These are phyloP conservation scores for Colletotrichum camelliae DNA, from an alignment of 2,329 filamentous ascomycete genomes.

Conservation along the genomic window DNA sequence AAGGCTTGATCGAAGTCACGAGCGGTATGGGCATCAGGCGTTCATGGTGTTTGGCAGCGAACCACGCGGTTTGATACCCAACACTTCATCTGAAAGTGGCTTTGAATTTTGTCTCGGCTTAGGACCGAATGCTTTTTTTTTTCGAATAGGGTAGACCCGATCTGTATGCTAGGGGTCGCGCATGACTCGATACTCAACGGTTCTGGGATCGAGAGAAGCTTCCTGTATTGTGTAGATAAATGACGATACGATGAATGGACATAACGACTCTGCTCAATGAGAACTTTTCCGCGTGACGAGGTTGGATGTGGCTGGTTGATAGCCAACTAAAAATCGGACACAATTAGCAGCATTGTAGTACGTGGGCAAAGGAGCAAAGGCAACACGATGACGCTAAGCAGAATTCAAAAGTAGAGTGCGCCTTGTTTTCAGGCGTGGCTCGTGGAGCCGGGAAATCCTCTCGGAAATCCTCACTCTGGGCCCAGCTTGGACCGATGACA, in stretches of 20 bases:
- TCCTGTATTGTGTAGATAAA: constrained; percentile 15
- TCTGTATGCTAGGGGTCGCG: constrained; percentile 2
- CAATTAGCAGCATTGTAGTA: not conserved
- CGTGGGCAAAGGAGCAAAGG: not conserved
- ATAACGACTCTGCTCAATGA: not conserved
- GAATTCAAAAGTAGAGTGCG: not conserved
- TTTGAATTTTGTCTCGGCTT: constrained; percentile 11
- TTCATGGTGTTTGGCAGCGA: constrained; percentile 22
- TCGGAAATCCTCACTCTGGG: not conserved
- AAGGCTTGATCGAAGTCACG: constrained; percentile 14
- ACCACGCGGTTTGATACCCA: constrained; percentile 23
- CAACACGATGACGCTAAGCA: not conserved
- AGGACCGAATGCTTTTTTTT: not conserved
- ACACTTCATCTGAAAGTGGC: constrained; percentile 17
- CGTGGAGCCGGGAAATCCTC: not conserved
- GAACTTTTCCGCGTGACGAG: not conserved
- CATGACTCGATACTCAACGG: not conserved
- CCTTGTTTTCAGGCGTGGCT: not conserved
- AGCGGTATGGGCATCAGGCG: constrained; percentile 11
- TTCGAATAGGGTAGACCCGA: not conserved
- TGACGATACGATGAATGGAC: constrained; percentile 20
- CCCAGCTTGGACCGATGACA: not conserved
- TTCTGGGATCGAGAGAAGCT: not conserved
- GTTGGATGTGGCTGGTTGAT: not conserved
- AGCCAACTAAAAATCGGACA: not conserved